A percentile compares a stretch with the other conserved stretches of the same genome.
These are phyloP conservation scores for Boletus rubroflammeus DNA, from an alignment of 768 basidiomycete species.

Conservation along the genomic window DNA sequence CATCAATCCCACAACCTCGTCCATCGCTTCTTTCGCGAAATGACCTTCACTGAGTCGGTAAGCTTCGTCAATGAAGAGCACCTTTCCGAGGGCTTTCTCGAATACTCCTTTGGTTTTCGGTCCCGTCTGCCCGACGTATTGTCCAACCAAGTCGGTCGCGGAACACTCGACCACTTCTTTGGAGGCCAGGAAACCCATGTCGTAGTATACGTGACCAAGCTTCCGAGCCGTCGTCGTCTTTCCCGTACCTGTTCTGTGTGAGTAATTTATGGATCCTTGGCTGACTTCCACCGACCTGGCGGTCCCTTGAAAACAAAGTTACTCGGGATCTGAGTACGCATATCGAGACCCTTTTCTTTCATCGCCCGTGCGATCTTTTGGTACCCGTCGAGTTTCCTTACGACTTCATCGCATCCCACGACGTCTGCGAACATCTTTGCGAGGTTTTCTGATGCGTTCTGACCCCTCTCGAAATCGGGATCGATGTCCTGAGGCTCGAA, in stretches of 20 bases:
- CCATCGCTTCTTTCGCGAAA: conserved; percentile 71
- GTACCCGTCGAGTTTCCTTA: conserved; percentile 45
- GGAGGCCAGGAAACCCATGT: conserved; percentile 57
- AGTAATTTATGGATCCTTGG: not conserved
- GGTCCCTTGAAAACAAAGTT: conserved; percentile 73
- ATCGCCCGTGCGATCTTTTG: conserved; percentile 48
- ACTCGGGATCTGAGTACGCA: conserved; percentile 52
- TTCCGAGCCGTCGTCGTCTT: conserved; percentile 64
- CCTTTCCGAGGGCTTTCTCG: conserved; percentile 62
- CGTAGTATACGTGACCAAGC: conserved; percentile 60
- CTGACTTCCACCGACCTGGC: conserved; percentile 42
- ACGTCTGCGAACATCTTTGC: conserved; percentile 59
- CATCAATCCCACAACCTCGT: conserved; percentile 65
- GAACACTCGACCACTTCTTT: conserved; percentile 63
- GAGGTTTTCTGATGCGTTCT: conserved; percentile 49
- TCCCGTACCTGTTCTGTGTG: conserved; percentile 48
- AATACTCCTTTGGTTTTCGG: conserved; percentile 60
- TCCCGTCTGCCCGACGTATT: conserved; percentile 71
- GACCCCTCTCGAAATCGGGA: conserved; percentile 51
- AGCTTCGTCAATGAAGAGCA: conserved; percentile 73
- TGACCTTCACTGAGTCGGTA: conserved; percentile 60
- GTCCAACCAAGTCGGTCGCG: conserved; percentile 65
- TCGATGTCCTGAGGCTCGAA: conserved; percentile 59
- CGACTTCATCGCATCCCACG: conserved; percentile 56
- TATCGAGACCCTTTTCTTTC: conserved; percentile 42